Evolutionary conservation across 352 stramenopile species (phyloP).

Genomic region (Phytopythium ostracodes): DNA sequence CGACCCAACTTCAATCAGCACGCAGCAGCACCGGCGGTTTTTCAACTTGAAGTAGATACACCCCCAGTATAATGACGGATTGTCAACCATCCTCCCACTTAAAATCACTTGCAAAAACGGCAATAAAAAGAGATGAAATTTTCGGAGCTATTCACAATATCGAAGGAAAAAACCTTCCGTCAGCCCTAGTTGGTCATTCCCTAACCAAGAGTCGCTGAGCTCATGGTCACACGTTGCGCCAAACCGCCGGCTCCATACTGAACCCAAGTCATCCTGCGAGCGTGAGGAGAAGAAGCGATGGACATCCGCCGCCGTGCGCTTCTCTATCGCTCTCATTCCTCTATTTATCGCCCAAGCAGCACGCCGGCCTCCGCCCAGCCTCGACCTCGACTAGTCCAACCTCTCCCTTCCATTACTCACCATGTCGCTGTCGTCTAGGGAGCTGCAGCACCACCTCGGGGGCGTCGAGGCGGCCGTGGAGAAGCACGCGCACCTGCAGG

Average conservation of each 20-base stretch:
- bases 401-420: not conserved
- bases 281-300: not conserved
- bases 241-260: not conserved
- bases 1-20: not conserved
- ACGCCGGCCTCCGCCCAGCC: not conserved
- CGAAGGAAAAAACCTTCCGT: not conserved
- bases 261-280: not conserved
- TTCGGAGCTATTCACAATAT: too few relatives aligned
- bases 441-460: constrained; percentile 18
- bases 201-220: not conserved
- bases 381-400: not conserved
- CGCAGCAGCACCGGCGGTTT: not conserved
- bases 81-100: too few relatives aligned
- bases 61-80: not conserved
- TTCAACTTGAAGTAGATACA: constrained; percentile 3
- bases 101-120: too few relatives aligned
- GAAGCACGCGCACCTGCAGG: constrained; percentile 42
- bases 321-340: constrained; percentile 9
- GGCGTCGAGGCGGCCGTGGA: constrained; percentile 19
- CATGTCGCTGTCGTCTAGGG: constrained; percentile 5
- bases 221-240: not conserved
- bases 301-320: constrained; percentile 6
- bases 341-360: constrained; percentile 5
- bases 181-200: not conserved
- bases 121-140: too few relatives aligned